Percentiles rank a stretch among this genome's conserved stretches.
Evolutionary conservation across 129 eudicot species (phyloP).

Genomic region (Lactuca sativa): DNA sequence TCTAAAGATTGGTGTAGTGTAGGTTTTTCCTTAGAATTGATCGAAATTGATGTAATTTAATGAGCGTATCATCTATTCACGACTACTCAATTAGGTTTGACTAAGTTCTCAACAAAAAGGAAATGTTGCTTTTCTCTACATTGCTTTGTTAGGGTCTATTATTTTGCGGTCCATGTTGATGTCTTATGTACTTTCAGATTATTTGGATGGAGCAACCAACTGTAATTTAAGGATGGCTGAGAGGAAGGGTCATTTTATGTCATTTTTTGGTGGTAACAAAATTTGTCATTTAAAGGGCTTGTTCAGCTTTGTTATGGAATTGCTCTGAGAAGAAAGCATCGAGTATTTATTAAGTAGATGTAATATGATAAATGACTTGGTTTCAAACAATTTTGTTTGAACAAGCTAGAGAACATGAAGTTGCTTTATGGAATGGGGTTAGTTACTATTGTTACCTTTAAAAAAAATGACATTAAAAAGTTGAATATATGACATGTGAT

Average conservation of each 20-base stretch:
- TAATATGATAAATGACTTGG: too few species aligned
- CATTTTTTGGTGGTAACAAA: not conserved
- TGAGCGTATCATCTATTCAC: constrained; percentile 2
- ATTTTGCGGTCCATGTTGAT: too few species aligned
- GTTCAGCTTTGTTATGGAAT: not conserved
- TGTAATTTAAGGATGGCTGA: constrained; percentile 65
- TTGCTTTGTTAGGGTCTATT: too few species aligned
- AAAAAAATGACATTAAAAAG: not conserved
- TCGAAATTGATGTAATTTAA: constrained; percentile 9
- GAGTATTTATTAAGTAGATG: not conserved
- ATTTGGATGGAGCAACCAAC: constrained; percentile 30
- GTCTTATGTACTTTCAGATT: constrained; percentile 34
- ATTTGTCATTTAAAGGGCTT: not conserved
- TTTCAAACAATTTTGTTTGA: constrained; percentile 18
- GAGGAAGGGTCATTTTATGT: constrained; percentile 56
- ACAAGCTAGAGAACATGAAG: constrained; percentile 82
- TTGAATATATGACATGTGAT: constrained; percentile 6
- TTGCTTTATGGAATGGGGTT: constrained; percentile 91
- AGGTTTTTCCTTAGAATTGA: too few species aligned
- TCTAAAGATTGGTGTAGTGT: constrained; percentile 11
- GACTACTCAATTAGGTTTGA: constrained; percentile 8
- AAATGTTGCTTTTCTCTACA: not conserved
- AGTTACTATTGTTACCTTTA: constrained; percentile 15
- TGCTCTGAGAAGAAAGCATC: not conserved
- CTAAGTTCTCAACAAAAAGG: not conserved